phyloP scores from a whole-genome alignment of 1,284 basidiomycete species.

The Pyrrhoderma lamaoense region DNA sequence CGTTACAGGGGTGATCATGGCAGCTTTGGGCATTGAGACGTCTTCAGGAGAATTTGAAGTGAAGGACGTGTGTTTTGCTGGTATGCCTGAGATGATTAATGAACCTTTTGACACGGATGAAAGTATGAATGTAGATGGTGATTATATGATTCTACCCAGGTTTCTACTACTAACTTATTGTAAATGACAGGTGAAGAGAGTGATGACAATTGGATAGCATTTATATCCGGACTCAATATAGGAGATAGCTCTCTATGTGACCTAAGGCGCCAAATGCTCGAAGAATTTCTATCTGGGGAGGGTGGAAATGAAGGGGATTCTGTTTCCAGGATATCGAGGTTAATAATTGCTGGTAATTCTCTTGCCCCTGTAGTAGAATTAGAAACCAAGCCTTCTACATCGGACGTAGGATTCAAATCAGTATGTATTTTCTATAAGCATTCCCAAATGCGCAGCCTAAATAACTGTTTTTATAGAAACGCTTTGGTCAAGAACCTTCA shows the following conservation, averaged over 20 bases:
- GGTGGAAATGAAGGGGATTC: slow-evolving; percentile 60
- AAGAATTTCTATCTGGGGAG: slow-evolving; percentile 87
- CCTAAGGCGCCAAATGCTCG: slow-evolving; percentile 70
- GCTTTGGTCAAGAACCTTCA: slow-evolving; percentile 52
- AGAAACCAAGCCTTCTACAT: slow-evolving; percentile 4
- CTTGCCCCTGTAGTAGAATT: slow-evolving; percentile 41
- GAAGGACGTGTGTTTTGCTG: slow-evolving; percentile 83
- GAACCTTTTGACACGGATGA: slow-evolving; percentile 29
- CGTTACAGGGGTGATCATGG: slow-evolving; percentile 88
- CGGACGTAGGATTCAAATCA: slow-evolving; percentile 4
- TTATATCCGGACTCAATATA: slow-evolving; percentile 78
- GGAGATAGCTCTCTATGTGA: slow-evolving; percentile 58
- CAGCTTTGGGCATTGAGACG: slow-evolving; percentile 86
- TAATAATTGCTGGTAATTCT: slow-evolving; percentile 86
- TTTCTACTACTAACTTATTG: slow-evolving; percentile 21
- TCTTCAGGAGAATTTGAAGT: slow-evolving; percentile 90
- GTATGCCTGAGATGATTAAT: slow-evolving; percentile 58
- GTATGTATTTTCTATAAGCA: slow-evolving; percentile 8
- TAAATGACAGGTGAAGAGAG: slow-evolving; percentile 18
- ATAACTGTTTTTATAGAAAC: slow-evolving; percentile 42
- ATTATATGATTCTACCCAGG: slow-evolving; percentile 17
- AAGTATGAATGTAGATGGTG: slow-evolving; percentile 38
- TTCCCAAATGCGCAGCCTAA: slow-evolving; percentile 7
- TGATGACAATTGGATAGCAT: slow-evolving; percentile 68
- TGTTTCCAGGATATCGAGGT: slow-evolving; percentile 68